These are phyloP conservation scores for Pestalotiopsis sp. DNA, from an alignment of 2,329 filamentous ascomycete genomes.

Conservation along the genomic window DNA sequence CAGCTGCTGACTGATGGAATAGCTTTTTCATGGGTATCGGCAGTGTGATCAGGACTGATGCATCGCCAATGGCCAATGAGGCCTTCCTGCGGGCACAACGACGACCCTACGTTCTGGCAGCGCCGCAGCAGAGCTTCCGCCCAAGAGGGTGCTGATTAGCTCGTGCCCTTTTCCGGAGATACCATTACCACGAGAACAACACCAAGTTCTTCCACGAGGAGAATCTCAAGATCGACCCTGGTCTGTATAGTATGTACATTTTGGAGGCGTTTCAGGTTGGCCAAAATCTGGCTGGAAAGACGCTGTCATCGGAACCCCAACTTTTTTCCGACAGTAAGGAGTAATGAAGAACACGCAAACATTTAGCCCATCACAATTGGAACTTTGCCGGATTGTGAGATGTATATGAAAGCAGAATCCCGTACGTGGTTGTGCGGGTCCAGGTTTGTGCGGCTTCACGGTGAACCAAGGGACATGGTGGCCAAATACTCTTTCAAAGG, in stretches of 20 bases:
- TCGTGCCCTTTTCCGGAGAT: background rate
- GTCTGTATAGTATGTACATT: conserved; percentile 9
- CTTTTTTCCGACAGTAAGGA: background rate
- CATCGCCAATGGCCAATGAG: conserved; percentile 73
- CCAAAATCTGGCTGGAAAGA: background rate
- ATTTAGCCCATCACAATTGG: background rate
- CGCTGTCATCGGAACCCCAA: background rate
- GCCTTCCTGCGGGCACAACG: conserved; percentile 76
- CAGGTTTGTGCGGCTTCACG: background rate
- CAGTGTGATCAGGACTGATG: conserved; percentile 91
- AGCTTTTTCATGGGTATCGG: conserved; percentile 99
- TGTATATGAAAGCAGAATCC: background rate
- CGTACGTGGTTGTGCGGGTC: background rate
- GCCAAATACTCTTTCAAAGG: background rate
- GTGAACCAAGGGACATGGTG: background rate
- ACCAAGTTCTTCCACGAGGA: background rate
- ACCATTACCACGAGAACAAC: background rate
- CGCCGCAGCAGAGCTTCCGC: conserved; percentile 40
- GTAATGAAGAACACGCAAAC: background rate
- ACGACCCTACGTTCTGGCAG: conserved; percentile 69
- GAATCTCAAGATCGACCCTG: background rate
- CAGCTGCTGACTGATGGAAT: conserved; percentile 14
- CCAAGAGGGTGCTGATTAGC: conserved; percentile 28
- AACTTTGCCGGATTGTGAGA: background rate
- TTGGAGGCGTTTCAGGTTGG: conserved; percentile 6